These are phyloP conservation scores for Sanghuangporus baumii DNA, from an alignment of 1,284 basidiomycete species.

Conservation along the genomic window DNA sequence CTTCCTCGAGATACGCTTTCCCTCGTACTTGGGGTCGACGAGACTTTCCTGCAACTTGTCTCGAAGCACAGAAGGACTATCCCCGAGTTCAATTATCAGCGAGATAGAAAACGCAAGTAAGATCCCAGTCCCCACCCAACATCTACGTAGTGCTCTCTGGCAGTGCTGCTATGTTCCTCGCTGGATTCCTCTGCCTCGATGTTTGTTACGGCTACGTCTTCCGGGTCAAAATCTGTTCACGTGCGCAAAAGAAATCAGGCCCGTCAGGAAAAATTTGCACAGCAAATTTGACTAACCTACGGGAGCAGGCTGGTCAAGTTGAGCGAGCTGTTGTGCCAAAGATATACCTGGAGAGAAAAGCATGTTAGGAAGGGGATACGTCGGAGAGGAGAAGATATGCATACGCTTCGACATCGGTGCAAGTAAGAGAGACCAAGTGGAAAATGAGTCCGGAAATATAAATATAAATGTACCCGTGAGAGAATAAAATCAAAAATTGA, in stretches of 20 bases:
- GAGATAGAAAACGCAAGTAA: not conserved
- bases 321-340: constrained; percentile 77
- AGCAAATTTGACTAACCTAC: constrained; percentile 36
- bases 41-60: constrained; percentile 46
- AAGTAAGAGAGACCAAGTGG: not conserved
- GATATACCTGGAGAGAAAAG: constrained; percentile 44
- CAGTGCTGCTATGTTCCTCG: constrained; percentile 27
- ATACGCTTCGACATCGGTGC: constrained; percentile 7
- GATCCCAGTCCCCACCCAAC: constrained; percentile 57
- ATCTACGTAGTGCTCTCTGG: constrained; percentile 75
- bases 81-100: constrained; percentile 11
- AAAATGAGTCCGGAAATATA: not conserved
- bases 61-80: constrained; percentile 64
- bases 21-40: constrained; percentile 72
- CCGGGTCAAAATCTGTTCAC: constrained; percentile 68
- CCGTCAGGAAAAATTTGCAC: constrained; percentile 2
- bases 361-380: constrained; percentile 8
- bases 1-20: constrained; percentile 56
- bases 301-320: constrained; percentile 68
- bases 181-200: constrained; percentile 23
- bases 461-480: not conserved
- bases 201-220: constrained; percentile 44
- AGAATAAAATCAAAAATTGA: constrained; percentile 4
- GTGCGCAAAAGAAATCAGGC: not conserved
- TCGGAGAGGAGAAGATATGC: constrained; percentile 4